Base-by-base conservation (phyloP, 1,139 yeast species). In the Hansenula sp. region DNA sequence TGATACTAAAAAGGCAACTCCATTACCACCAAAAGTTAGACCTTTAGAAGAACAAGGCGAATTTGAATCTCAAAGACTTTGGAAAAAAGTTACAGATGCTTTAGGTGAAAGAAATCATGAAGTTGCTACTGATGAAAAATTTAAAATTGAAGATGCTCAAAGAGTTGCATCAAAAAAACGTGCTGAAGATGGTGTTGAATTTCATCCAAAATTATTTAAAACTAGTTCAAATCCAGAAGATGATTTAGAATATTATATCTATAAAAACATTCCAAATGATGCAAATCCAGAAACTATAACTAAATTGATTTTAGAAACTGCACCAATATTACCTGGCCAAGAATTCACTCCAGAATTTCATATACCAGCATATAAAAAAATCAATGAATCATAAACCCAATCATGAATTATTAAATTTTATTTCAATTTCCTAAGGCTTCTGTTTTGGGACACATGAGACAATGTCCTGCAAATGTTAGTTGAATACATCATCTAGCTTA, bases 71-170 rank as follows among this genome's bases (percentile, higher is more conserved):
- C 73, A 96, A 51, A 77, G 71, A 47, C 67, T 92, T 38, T 92
- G 98, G 98, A 68, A 75, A 36, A 73, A 81, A 34, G 96, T 95
- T 1, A 73, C 85, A 17, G 79, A 77, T 44, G 97, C 95, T 0
- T 68, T 92, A 20, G 81, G 83, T 4, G 61, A 68, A 30, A 75
- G 96, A 48, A 79, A 92, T 59, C 98, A 92, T 59, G 72, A 66
- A 13, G 64, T 69, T 1, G 98, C 98, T 2, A 92, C 98, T 0
- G 83, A 79, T 22, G 97, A 89, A 57, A 92, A 92, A 61, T 84
- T 71, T 55, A 75, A 78, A 50, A 86, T 92, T 37, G 98, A 92
- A 64, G 85, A 89, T 47, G 73, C 73, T 19, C 98, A 92, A 64
- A 76, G 98, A 56, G 64, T 66, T 17, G 65, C 69, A 32, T 90